Evolutionary conservation across 2,329 filamentous ascomycete genomes (phyloP), one percentile per base, ranked within the genome.

Genomic region (Epichloe elymi): DNA sequence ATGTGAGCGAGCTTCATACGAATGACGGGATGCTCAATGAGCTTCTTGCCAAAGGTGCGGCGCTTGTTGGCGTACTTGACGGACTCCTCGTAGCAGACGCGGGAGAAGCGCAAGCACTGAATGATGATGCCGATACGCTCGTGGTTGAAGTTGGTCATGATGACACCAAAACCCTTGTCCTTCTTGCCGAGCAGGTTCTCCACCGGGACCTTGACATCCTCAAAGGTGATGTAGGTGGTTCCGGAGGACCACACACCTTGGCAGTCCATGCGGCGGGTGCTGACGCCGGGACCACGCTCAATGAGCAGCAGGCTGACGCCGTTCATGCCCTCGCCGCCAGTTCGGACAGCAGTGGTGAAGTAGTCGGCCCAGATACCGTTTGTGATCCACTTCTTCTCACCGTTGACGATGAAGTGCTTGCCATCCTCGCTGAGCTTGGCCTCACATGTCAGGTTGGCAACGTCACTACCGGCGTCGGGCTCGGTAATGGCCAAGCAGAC

Each of bases 61-160:
- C 93, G 88, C 82, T 98, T 98, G 81, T 93, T 87, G 55, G 89
- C 90, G 72, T 96, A 98, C 69, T 94, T 94, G 68, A 97, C 80
- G 23, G 86, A 87, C 72, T 98, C 93, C 67, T 97, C 91, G 75
- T 88, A 95, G 78, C 90, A 96, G 58, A 97, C 91, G 58, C 93
- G 89, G 42, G 87, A 84, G 79, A 98, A 97, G 63, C 93, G 89
- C 57, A 96, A 69, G 63, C 84, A 95, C 72, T 98, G 93, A 74
- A 97, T 97, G 72, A 97, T 90, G 70, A 98, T 97, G 56, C 93
- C 93, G 60, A 98, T 90, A 56, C 93, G 88, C 74, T 98, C 93
- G 76, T 97, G 93, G 79, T 97, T 97, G 77, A 96, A 96, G 78
- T 96, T 96, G 67, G 88, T 96, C 91, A 97, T 97, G 76, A 98